Evolutionary conservation across 129 eudicot species (phyloP).

Genomic region (carrot (Daucus carota)): DH1_v3.0 NC_030385.2:36082001-36082500

Average conservation of each 20-base stretch:
- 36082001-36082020: not conserved
- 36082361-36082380: conserved; percentile 34
- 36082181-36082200: not conserved
- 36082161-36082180: not conserved
- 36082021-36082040: not conserved
- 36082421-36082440: conserved; percentile 79
- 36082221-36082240: not conserved
- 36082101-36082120: conserved; percentile 15
- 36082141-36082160: not conserved
- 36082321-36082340: not conserved
- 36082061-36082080: conserved; percentile 47
- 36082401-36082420: conserved; percentile 82
- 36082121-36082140: not conserved
- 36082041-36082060: conserved; percentile 31
- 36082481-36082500: no score
- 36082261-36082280: not conserved
- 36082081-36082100: conserved; percentile 39
- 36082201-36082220: not conserved
- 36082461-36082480: not conserved
- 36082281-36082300: not conserved
- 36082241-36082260: not conserved
- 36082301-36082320: not conserved
- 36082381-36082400: conserved; percentile 72
- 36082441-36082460: conserved; percentile 90
- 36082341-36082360: conserved; percentile 21